Evolutionary conservation across 257 asterid species (phyloP).

Genomic region (Nicotiana undulata): DNA sequence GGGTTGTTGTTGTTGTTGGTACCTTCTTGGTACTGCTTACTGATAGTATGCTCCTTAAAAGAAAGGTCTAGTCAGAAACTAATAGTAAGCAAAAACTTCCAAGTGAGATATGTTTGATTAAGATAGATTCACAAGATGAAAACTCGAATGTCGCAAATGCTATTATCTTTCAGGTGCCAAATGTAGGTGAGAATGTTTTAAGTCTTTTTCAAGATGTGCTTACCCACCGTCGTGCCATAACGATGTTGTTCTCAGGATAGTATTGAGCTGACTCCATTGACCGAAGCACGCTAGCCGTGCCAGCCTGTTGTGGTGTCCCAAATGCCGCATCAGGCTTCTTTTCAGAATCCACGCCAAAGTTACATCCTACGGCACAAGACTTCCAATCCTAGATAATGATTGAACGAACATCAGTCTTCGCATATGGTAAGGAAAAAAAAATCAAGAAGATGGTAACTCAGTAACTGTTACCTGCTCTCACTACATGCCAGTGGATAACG

Average conservation of each 20-base stretch:
- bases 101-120: neutral
- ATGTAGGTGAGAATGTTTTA: neutral
- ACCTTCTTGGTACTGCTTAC: too few relatives aligned
- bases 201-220: conserved; percentile 40
- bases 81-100: neutral
- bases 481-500: neutral
- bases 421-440: neutral
- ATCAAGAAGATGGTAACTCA: neutral
- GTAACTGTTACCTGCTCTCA: neutral
- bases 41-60: too few relatives aligned
- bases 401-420: neutral
- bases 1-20: too few relatives aligned
- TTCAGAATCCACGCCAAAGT: conserved; percentile 35
- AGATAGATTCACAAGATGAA: neutral
- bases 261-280: conserved; percentile 92
- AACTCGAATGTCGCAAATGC: neutral
- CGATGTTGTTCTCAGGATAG: conserved; percentile 67
- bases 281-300: conserved; percentile 54
- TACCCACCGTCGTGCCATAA: conserved; percentile 95
- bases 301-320: conserved; percentile 46
- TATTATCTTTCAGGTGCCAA: neutral
- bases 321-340: conserved; percentile 70
- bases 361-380: conserved; percentile 76
- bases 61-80: neutral
- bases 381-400: conserved; percentile 56